Evolutionary conservation across 495 filamentous ascomycete genomes (phyloP).

Genomic region (Neurospora tetrasperma): DNA sequence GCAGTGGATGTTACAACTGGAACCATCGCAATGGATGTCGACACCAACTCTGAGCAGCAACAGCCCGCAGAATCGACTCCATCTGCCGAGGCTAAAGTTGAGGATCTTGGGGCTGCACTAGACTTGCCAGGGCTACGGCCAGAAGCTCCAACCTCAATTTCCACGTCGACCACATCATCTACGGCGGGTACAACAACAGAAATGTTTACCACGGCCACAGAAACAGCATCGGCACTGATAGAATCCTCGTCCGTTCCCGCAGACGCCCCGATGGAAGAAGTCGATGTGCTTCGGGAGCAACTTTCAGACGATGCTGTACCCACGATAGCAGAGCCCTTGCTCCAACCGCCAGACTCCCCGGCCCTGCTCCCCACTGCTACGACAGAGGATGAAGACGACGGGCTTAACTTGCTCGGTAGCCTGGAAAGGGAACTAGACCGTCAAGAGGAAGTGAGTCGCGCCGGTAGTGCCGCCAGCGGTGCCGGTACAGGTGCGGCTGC

Average conservation of each 20-base stretch:
- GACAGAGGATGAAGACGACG: constrained; percentile 20
- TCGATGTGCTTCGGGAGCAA: neutral
- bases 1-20: neutral
- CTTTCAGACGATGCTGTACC: neutral
- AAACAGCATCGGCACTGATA: neutral
- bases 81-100: neutral
- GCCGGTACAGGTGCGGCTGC: neutral
- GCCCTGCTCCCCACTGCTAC: constrained; percentile 9
- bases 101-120: neutral
- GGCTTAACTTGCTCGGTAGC: constrained; percentile 19
- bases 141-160: neutral
- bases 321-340: neutral
- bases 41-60: constrained; percentile 9
- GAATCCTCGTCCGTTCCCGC: neutral
- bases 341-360: constrained; percentile 13
- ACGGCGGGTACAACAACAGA: neutral
- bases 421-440: constrained; percentile 24
- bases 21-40: constrained; percentile 27
- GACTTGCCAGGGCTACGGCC: neutral
- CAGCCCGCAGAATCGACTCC: neutral
- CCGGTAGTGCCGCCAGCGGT: neutral
- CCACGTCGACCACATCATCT: neutral
- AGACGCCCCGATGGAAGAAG: neutral
- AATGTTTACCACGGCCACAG: neutral
- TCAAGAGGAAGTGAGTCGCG: constrained; percentile 15